Base-by-base conservation (phyloP, 768 basidiomycete genomes). In the Tricholoma furcatifolium region DNA sequence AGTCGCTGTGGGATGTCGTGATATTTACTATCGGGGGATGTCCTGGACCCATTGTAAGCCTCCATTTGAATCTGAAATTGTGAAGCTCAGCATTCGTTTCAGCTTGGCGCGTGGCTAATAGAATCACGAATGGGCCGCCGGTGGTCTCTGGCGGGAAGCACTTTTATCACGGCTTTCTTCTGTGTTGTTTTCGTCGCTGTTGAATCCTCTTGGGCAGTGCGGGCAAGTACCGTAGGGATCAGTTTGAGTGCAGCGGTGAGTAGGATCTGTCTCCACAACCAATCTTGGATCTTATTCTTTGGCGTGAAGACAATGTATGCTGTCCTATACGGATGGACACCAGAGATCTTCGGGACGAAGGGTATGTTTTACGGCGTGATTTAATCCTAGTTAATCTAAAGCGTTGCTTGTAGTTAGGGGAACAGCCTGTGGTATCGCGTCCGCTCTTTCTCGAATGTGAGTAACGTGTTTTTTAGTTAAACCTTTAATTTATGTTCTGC, bases 291-390 rank as follows among this genome's bases (percentile, higher is more conserved):
- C 30, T 15, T 27, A 23, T 43, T 18, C 12, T 38, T 49, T 21
- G 20, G 20, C 21, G 5, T 50, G 1, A 58, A 88, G 85, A 77
- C 86, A 2, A 91, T 91, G 91, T 92, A 87, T 80, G 88, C 91
- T 10, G 85, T 93, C n/a, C 60, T 92, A 47, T 92, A 92, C 60
- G 89, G 90, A 69, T 91, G 90, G 87, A 93, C 92, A 0, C 92
- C 92, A 3, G 89, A 91, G 67, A 87, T 92, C 12, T 94, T 95
- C 62, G 84, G 80, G 0, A 91, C 91, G 0, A 83, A 84, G 73
- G 80, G 85, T 85, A 59, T 35, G 68, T 57, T 43, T n/a, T 39
- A 14, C 14, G 47, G 7, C 30, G 12, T 9, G n/a, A 40, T n/a
- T 31, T 18, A 12, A 27, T 23, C 8, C 15, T 43, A 21, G 43